Base-by-base conservation (phyloP, 2,329 filamentous ascomycete species). In the Rhinocladiella similis region DNA sequence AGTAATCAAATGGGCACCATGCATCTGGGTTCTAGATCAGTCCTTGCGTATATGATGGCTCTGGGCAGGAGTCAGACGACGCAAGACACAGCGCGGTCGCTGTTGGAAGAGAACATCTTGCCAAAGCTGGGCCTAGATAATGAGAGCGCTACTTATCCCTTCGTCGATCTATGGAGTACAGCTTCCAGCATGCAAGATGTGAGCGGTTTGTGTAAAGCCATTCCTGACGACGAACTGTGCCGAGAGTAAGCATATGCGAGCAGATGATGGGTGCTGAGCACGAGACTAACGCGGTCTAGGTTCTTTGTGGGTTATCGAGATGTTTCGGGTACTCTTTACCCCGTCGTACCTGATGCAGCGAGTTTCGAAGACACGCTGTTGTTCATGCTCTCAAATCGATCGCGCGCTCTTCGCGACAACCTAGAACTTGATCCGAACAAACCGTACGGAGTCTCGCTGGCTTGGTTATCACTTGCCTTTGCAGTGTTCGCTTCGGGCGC, bases 71-170 rank as follows among this genome's bases (percentile, higher is more conserved):
- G 83, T 12, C 73, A 74, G 14, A 73, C 73, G 10, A 72, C 75
- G 36, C 74, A 77, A 59, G 68, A 71, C 42, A 68, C 67, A 18
- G 72, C 76, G 3, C 79, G 83, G 60, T 80, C 84, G 47, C 70
- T 85, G 12, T 69, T 85, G 43, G 82, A 84, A 62, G 83, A 83
- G 62, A 83, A 81, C 46, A 83, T 86, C 61, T 69, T 86, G 19
- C 83, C 83, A 0, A 81, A 86, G 53, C 77, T 86, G 54, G 83
- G 83, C 2, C 73, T 86, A 33, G 83, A 86, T 65, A 86, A 86
- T 62, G 83, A 86, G 64, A 83, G 80, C 36, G 82, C 82, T 3
- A 86, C 83, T 7, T 86, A 86, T 65, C 83, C 83, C 5, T 86
- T 86, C 63, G 82, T 86, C 25, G 83, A 86, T 65, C 70, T 86